Base-by-base conservation (phyloP, 148 eudicot species). In the Persicaria tinctoria region DNA sequence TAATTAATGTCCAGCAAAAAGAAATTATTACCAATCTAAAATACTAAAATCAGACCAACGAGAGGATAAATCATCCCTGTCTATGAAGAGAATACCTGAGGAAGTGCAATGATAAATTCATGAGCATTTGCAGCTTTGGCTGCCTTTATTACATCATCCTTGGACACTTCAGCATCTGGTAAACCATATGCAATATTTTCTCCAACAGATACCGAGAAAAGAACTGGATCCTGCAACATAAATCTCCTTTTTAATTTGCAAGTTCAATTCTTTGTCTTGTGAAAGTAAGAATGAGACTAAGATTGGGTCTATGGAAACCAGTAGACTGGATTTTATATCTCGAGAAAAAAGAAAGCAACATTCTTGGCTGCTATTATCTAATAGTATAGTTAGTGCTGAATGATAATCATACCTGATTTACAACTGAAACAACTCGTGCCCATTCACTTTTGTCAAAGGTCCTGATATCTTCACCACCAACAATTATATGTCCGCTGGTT, bases 51-150 rank as follows among this genome's bases (percentile, higher is more conserved):
- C 2, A 59, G 53, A 27, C 66, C 68, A 12, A 78, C 18, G 63
- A 45, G 72, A 76, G 38, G 11, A 3, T 38, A 32, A 62, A 63
- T 63, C 46, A 27, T 38, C 46, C 17, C 13, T 27, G 70, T 41
- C 41, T 38, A 66, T 1, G 18, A 8, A 6, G 2, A 17, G 70
- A 80, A 82, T 76, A 90, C 98, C 97, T 95, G 91, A 78, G 98
- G 98, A 74, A 95, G 88, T 69, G 97, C 89, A 56, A 95, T 89
- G 72, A 95, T 95, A 74, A 95, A 95, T 72, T 92, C 97, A 83
- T 95, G 98, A 75, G 97, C 98, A 79, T 95, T 95, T 51, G 98
- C 98, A 76, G 98, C 98, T 86, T 95, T 95, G 73, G 98, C 97
- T 46, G 98, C 98, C 84, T 92, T 90, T 75, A 95, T 86, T 48